phyloP scores from a whole-genome alignment of 371 early-diverging fungal species.

The Apophysomyces sp. region DNA sequence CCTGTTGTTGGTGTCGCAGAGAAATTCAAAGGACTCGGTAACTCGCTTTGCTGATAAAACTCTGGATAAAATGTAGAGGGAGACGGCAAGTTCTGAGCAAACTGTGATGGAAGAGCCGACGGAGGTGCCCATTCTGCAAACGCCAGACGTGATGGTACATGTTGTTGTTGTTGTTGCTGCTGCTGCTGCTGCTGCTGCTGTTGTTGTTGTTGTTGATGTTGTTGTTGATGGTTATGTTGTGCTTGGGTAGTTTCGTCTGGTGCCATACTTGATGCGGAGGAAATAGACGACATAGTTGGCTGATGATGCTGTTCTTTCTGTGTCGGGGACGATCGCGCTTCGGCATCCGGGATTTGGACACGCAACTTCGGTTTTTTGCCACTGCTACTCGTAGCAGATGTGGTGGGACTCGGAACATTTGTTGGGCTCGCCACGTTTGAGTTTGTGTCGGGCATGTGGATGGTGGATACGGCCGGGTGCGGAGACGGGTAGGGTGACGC shows the following conservation, averaged over 20 bases:
- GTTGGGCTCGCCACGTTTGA: conserved; percentile 16
- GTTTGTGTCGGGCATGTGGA: conserved; percentile 9
- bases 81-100: conserved; percentile 76
- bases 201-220: not conserved
- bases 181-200: too few relatives aligned
- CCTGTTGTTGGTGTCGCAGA: conserved; percentile 59
- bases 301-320: conserved; percentile 22
- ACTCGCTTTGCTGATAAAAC: conserved; percentile 67
- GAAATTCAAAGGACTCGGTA: conserved; percentile 65
- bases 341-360: conserved; percentile 48
- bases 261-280: conserved; percentile 20
- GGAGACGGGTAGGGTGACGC: conserved; percentile 14
- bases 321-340: conserved; percentile 5
- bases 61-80: conserved; percentile 78
- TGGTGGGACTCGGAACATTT: conserved; percentile 19
- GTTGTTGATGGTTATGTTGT: conserved; percentile 7
- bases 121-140: conserved; percentile 20
- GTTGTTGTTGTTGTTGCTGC: not conserved
- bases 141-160: not conserved
- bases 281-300: conserved; percentile 12
- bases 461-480: conserved; percentile 13
- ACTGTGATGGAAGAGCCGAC: conserved; percentile 69
- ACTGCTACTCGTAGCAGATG: conserved; percentile 25
- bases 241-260: too few relatives aligned
- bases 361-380: conserved; percentile 50